Percentiles rank a stretch among this genome's conserved stretches.
Conservation (phyloP, 2,329 filamentous ascomycete genomes). For the Karstenula rhodostoma region DNA sequence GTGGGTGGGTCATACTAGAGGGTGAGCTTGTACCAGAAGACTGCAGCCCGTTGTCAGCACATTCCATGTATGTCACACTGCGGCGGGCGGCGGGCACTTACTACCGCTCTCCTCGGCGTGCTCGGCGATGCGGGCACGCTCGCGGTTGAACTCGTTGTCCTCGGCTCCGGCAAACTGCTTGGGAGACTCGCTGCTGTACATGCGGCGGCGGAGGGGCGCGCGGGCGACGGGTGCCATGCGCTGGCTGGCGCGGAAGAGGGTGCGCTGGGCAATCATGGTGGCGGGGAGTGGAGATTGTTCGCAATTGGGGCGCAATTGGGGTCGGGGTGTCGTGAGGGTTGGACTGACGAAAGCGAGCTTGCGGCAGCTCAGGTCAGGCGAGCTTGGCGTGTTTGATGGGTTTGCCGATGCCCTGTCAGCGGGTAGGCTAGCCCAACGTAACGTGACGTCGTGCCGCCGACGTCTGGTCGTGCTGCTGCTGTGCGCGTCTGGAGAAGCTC, state of each 20-base stretch:
- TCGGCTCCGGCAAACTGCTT: constrained; percentile 66
- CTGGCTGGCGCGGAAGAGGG: constrained; percentile 57
- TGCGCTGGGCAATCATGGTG: constrained; percentile 47
- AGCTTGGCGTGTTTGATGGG: constrained; percentile 28
- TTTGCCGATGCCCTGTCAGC: not conserved
- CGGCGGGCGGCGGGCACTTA: constrained; percentile 57
- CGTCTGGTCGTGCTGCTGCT: not conserved
- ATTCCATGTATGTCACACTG: not conserved
- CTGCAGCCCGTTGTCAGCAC: constrained; percentile 56
- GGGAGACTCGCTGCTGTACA: constrained; percentile 70
- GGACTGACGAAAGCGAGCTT: constrained; percentile 32
- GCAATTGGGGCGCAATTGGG: constrained; percentile 42
- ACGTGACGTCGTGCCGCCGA: constrained; percentile 8
- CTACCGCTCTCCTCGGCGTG: constrained; percentile 86
- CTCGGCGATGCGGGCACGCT: constrained; percentile 88
- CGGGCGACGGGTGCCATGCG: constrained; percentile 61
- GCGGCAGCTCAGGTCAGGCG: constrained; percentile 28
- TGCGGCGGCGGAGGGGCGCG: constrained; percentile 68
- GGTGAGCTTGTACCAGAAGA: constrained; percentile 94
- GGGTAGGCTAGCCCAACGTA: constrained; percentile 3
- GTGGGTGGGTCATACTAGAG: constrained; percentile 76
- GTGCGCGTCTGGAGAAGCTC: not conserved
- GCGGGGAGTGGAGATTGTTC: constrained; percentile 24
- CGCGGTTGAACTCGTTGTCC: constrained; percentile 93
- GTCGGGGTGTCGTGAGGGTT: constrained; percentile 27